Evolutionary conservation across 1,284 basidiomycete genomes (phyloP).

Genomic region (Macrocystidia cucumis): DNA sequence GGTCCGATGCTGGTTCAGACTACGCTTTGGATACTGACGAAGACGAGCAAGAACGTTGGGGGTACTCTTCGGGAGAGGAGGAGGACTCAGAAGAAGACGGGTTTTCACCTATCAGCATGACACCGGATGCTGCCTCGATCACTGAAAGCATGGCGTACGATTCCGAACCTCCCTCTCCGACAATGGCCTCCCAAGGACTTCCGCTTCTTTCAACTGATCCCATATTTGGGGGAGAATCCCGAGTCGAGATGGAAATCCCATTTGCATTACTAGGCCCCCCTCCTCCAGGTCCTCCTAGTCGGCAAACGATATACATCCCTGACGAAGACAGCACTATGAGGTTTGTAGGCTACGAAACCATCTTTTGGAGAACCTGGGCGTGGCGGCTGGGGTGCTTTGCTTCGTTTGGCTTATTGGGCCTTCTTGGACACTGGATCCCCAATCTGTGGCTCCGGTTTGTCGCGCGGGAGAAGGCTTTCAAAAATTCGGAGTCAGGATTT

Average conservation of each 20-base stretch:
- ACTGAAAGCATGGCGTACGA: slow-evolving; percentile 59
- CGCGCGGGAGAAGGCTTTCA: slow-evolving; percentile 81
- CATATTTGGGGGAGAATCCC: slow-evolving; percentile 72
- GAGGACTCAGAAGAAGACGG: slow-evolving; percentile 39
- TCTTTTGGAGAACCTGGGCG: slow-evolving; percentile 53
- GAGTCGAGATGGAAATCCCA: slow-evolving; percentile 68
- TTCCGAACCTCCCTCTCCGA: slow-evolving; percentile 59
- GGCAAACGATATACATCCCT: slow-evolving; percentile 83
- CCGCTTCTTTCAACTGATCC: slow-evolving; percentile 68
- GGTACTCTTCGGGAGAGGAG: slow-evolving; percentile 73
- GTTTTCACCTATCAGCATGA: slow-evolving; percentile 22
- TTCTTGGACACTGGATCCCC: slow-evolving; percentile 94
- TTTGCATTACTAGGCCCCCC: slow-evolving; percentile 56
- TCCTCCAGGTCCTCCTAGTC: slow-evolving; percentile 68
- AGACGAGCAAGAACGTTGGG: slow-evolving; percentile 68
- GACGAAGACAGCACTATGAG: slow-evolving; percentile 92
- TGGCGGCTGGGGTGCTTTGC: slow-evolving; percentile 74
- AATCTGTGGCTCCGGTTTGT: slow-evolving; percentile 84
- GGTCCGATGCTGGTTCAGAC: slow-evolving; percentile 53
- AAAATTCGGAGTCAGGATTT: slow-evolving; percentile 61
- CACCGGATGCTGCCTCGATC: slow-evolving; percentile 31
- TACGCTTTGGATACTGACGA: slow-evolving; percentile 46
- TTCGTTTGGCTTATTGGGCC: slow-evolving; percentile 70
- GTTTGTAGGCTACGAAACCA: slow-evolving; percentile 83
- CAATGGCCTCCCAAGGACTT: slow-evolving; percentile 38